Base-by-base conservation (phyloP, 23 red algal genomes). In the Gracilariopsis chorda region DNA sequence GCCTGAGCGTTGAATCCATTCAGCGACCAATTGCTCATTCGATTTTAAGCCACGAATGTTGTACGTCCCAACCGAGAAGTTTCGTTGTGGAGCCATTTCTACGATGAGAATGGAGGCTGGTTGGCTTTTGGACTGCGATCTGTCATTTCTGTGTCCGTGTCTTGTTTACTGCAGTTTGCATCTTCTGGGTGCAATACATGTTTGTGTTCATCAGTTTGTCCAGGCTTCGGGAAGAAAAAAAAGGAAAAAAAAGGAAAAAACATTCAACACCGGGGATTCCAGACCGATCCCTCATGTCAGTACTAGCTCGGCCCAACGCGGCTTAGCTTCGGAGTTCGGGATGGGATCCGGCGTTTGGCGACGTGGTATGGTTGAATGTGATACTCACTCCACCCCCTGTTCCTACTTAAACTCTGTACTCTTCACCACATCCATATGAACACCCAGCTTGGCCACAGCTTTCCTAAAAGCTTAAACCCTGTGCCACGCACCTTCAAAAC, bases 261-360 rank as follows among this genome's bases (percentile, higher is more conserved):
- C 78, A 65, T 83, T 83, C 55, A 44, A 53, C 78, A 83, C 53
- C 33, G 78, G 78, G 78, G 78, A 64, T 83, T 83, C 78, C 78
- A 49, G 78, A 83, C 45, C 51, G 78, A 83, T 83, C 78, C 78
- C 78, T 83, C 78, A 83, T 56, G 45, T 83, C 78, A 83, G 78
- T 83, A 83, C 78, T 83, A 83, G 78, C 78, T 53, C 55, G 52
- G 53, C 78, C 52, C 57, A 14, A 83, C 60, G 78, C 29, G 55
- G 63, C 55, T 83, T 83, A 64, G 57, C 78, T 83, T 63, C 78
- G 53, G 35, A 83, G 53, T 83, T 63, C 78, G 78, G 78, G 14
- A 83, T 83, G 78, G n/a, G n/a, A n/a, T n/a, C n/a, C n/a, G n/a
- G n/a, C n/a, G n/a, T n/a, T n/a, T n/a, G n/a, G n/a, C n/a, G n/a